Conservation (phyloP, 208 protist genomes). For the Trypanosoma brucei region DNA sequence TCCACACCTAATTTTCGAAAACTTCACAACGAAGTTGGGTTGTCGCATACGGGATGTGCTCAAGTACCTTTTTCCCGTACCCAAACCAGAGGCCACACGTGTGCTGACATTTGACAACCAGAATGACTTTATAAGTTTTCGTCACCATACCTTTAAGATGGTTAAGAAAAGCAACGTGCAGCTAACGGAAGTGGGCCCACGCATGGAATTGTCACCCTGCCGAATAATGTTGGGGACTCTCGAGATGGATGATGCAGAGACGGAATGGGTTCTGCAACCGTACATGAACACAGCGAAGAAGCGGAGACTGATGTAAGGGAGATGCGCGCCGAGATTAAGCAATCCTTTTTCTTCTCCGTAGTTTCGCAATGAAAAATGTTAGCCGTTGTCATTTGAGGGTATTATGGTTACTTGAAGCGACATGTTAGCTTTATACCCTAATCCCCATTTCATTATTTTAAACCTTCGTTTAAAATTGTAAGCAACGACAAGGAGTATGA, state of each 20-base stretch:
- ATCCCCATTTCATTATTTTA: too few relatives aligned
- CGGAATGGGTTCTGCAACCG: slow-evolving; percentile 97
- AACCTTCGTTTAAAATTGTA: too few relatives aligned
- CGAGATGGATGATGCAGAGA: slow-evolving; percentile 96
- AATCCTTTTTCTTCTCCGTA: neutral
- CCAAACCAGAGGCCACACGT: slow-evolving; percentile 93
- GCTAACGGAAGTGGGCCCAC: slow-evolving; percentile 97
- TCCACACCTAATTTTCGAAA: slow-evolving; percentile 99
- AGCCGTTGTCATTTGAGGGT: too few relatives aligned
- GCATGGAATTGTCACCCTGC: slow-evolving; percentile 98
- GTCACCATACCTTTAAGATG: slow-evolving; percentile 95
- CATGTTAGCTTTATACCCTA: too few relatives aligned
- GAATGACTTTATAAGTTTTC: slow-evolving; percentile 98
- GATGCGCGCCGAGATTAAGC: neutral
- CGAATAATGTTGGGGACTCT: slow-evolving; percentile 94
- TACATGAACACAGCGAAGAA: slow-evolving; percentile 99
- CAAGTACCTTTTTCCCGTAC: slow-evolving; percentile 98
- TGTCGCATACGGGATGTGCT: slow-evolving; percentile 91
- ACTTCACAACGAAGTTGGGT: slow-evolving; percentile 96
- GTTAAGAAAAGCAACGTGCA: slow-evolving; percentile 88
- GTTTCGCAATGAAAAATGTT: slow-evolving; percentile 1
- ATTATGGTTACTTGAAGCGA: too few relatives aligned
- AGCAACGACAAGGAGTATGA: too few relatives aligned
- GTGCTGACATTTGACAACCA: slow-evolving; percentile 98
- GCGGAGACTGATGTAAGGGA: slow-evolving; percentile 67